These are phyloP conservation scores for Dendrothele bispora DNA, from an alignment of 768 basidiomycete genomes.

Conservation along the genomic window DNA sequence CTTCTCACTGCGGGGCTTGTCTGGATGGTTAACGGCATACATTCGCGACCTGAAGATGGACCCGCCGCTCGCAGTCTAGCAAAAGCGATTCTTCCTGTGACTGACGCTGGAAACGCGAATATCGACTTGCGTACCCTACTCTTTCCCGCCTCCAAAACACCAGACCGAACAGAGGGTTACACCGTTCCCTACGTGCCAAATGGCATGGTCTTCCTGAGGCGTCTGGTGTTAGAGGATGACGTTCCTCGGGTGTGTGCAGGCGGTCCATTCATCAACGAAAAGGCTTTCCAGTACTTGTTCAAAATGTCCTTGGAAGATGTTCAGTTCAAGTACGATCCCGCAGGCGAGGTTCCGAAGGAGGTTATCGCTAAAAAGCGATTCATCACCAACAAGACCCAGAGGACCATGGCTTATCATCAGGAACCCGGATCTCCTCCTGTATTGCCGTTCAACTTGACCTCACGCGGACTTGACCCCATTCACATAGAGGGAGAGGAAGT, in stretches of 20 bases:
- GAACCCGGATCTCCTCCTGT: no score
- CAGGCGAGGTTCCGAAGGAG: background rate
- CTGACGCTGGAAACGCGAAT: slow-evolving; percentile 14
- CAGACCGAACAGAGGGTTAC: no score
- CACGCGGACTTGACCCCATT: background rate
- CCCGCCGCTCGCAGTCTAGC: slow-evolving; percentile 13
- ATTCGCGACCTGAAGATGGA: slow-evolving; percentile 15
- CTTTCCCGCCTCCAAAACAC: background rate
- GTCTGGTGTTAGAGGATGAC: background rate
- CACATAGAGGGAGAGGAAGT: background rate
- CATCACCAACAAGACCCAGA: no score
- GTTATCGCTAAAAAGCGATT: no score
- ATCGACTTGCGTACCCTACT: background rate
- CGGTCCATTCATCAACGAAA: background rate
- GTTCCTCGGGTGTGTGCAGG: background rate
- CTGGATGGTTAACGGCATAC: slow-evolving; percentile 15
- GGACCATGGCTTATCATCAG: no score
- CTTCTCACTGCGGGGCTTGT: slow-evolving; percentile 12
- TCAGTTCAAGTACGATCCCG: background rate
- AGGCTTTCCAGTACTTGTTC: slow-evolving; percentile 1
- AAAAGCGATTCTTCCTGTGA: slow-evolving; percentile 14
- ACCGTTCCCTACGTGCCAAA: slow-evolving; percentile 1
- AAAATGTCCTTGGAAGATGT: background rate
- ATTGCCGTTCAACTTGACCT: background rate
- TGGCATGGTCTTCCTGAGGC: background rate